Conservation (phyloP, 1,139 yeast genomes). For the Tardiomyces depauwii region DNA sequence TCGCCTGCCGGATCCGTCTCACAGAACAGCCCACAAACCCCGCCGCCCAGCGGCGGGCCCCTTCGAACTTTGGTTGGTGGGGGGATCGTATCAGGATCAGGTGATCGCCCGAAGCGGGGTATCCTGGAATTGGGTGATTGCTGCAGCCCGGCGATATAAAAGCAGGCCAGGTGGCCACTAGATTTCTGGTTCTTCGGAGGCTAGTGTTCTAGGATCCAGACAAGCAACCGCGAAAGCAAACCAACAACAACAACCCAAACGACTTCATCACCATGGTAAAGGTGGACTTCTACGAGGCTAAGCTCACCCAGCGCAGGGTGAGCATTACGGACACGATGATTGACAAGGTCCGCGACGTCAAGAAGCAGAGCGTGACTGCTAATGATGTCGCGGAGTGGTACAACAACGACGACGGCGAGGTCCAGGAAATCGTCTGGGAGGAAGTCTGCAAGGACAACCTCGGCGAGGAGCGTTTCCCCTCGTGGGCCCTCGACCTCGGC, state of each 20-base stretch:
- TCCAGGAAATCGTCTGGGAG: constrained; percentile 7
- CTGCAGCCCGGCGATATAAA: background rate
- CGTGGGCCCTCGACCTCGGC: constrained; percentile 9
- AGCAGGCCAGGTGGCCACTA: background rate
- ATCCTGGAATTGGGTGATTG: background rate
- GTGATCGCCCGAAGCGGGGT: background rate
- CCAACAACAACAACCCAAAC: background rate
- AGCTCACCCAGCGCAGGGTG: constrained; percentile 7
- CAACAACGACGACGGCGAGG: constrained; percentile 5
- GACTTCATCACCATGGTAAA: constrained; percentile 4
- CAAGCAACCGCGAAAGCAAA: background rate
- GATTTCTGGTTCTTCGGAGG: background rate
- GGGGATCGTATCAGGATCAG: background rate
- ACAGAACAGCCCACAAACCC: background rate
- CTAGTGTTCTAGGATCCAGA: background rate
- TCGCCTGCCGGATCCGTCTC: no score
- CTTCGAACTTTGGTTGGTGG: background rate
- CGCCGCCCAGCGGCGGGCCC: background rate
- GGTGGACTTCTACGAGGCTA: constrained; percentile 7
- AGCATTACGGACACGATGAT: constrained; percentile 9
- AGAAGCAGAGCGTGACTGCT: constrained; percentile 6
- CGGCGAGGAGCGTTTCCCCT: constrained; percentile 7
- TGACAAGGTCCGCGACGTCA: constrained; percentile 8
- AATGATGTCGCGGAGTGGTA: constrained; percentile 7
- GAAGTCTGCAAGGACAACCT: constrained; percentile 5